Base-by-base conservation (phyloP, 1,284 basidiomycete genomes). In the Sanghuangporus weigelae region DNA sequence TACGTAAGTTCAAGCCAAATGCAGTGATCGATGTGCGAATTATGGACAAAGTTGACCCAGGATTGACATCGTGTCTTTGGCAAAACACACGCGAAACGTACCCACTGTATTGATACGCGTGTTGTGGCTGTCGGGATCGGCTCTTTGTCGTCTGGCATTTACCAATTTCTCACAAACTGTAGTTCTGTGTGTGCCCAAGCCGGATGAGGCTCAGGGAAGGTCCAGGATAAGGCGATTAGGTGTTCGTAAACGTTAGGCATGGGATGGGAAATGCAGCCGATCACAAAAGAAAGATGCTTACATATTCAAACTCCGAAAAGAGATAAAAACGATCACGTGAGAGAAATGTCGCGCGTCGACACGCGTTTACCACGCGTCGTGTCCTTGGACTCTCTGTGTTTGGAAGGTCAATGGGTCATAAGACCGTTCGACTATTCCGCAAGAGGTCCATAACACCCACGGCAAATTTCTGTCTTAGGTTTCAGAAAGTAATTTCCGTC, bases 21-120 rank as follows among this genome's bases (percentile, higher is more conserved):
- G 21, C 42, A 51, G 23, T 23, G 21, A 26, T 51, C 50, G 50
- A 23, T 23, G 21, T 23, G 23, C 10, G 21, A 2, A 23, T 26
- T 26, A 51, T 26, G 10, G 8, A n/a, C 31, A 23, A 26, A 23
- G 21, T 23, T 6, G 26, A 16, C 16, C 14, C 16, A 51, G 31
- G 50, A 51, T 51, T 51, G n/a, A 51, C 50, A 51, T 51, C 50
- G 31, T 51, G 8, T 1, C 31, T 23, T 26, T 51, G 31, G 31
- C 16, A 51, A 51, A 31, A 49, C 12, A 23, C 16, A 55, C 19
- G 31, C 23, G 31, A 39, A 19, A 38, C 62, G n/a, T 36, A 63
- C 62, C 62, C 62, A 63, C 57, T 51, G 53, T 21, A 63, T 63
- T 44, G 55, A 58, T 31, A 63, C 62, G 36, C 62, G 55, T 26